Evolutionary conservation across 2,329 filamentous ascomycete genomes (phyloP), one percentile per base, ranked within the genome.

Genomic region (Aspergillus aculeatinus): DNA sequence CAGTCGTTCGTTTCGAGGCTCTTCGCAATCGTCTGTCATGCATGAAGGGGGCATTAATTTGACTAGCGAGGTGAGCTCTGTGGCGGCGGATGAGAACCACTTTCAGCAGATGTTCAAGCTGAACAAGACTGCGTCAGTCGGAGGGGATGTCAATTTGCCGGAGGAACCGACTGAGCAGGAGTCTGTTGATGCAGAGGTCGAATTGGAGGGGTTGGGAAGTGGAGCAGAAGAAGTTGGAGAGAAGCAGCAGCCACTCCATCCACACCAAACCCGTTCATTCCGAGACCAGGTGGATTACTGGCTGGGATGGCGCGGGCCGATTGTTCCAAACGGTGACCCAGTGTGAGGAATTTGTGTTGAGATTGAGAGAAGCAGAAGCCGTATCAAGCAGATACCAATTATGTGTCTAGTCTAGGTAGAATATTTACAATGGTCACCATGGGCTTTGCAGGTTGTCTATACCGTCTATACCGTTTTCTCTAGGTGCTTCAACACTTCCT

Each of bases 401-500:
- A 25, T 21, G 44, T 33, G 39, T 55, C 39, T 23, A 21, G 51
- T 53, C 11, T 23, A 33, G 23, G 48, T 14, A 19, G 21, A 58
- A 55, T 48, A 19, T 23, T 23, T 31, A 31, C 33, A 23, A 39
- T 42, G 25, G 16, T 48, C 27, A 35, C 9, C 27, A 48, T 48
- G 29, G 29, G n/a, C n/a, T 16, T 19, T 55, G 14, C 33, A 9
- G 23, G n/a, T 23, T 21, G 7, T 47, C 19, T 52, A 53, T 51
- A 48, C 56, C 16, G 33, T 39, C 19, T 52, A 53, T 51, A 48
- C 56, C 16, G 33, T 39, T 54, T 59, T 11, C 51, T 65, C 62
- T 14, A 72, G 66, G 54, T 65, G 67, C 19, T 71, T 71, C 70
- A 90, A 81, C 19, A 92, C 73, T 52, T 79, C 77, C 55, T 86